Conservation (phyloP, 2,329 filamentous ascomycete genomes). For the Dactylonectria macrodidyma region DNA sequence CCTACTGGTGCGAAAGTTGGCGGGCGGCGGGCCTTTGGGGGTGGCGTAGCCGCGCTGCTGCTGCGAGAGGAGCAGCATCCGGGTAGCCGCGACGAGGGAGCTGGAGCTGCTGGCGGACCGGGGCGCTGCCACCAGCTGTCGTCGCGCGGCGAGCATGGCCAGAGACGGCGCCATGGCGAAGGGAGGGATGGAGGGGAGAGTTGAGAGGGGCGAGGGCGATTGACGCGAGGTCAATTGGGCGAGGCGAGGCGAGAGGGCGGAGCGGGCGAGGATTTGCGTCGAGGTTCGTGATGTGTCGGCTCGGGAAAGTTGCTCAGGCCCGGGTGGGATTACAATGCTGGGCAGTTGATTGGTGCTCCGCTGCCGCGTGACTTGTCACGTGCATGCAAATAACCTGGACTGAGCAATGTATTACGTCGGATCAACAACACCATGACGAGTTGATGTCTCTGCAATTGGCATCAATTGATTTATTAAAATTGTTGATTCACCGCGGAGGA, state of each 20-base stretch:
- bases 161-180: conserved; percentile 53
- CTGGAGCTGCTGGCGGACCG: conserved; percentile 38
- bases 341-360: conserved; percentile 54
- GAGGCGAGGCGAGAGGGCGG: conserved; percentile 39
- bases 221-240: conserved; percentile 48
- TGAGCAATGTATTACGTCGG: conserved; percentile 6
- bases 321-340: conserved; percentile 60
- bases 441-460: conserved; percentile 1
- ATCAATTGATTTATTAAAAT: conserved; percentile 5
- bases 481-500: neutral
- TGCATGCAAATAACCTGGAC: conserved; percentile 34
- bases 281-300: conserved; percentile 44
- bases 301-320: conserved; percentile 51
- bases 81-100: conserved; percentile 37
- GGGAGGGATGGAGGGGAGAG: conserved; percentile 31
- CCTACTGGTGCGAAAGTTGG: conserved; percentile 83
- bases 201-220: conserved; percentile 41
- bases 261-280: conserved; percentile 46
- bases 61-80: conserved; percentile 40
- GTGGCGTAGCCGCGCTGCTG: conserved; percentile 70
- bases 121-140: conserved; percentile 48
- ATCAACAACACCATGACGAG: neutral
- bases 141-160: conserved; percentile 55
- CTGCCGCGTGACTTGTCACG: conserved; percentile 49
- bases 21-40: conserved; percentile 83